Evolutionary conservation across 352 stramenopile genomes (phyloP), one percentile per base, ranked within the genome.

Genomic region (Thalassiosira sp.): DNA sequence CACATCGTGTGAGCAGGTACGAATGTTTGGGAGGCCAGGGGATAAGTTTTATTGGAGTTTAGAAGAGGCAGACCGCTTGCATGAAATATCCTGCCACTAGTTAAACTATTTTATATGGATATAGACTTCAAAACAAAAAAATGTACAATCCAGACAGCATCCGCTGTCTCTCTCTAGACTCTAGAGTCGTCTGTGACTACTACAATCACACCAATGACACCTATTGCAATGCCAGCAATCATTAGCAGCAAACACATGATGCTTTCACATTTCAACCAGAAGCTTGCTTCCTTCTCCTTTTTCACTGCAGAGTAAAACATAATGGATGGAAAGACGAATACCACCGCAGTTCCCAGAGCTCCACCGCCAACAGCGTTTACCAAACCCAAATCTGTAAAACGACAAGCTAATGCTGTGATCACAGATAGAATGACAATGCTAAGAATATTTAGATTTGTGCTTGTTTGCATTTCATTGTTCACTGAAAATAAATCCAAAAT

Each of bases 241-340:
- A 72, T 72, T 11, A 72, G 45, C 35, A 63, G 5, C 16, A 72
- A 18, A 0, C 60, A 53, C 10, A 72, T 28, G 15, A 72, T 6
- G 57, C 63, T 64, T 35, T 72, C 63, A 56, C 33, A 64, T 18
- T 48, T 16, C 37, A 72, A 57, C 33, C 49, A 49, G 27, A 49
- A 57, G 24, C 49, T 33, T 5, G 25, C 35, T 49, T 75, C 53
- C 16, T n/a, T 54, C 24, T 27, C 16, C 20, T 66, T 57, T 56
- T 70, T 43, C 22, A 82, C 65, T 25, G 66, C 57, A 11, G 25
- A 56, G 25, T 45, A 33, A 48, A 86, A 91, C 88, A 93, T 93
- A 5, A 93, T 56, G 7, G 82, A 69, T 22, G 88, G 88, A 59
- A 93, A 88, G 7, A 91, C 49, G 63, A 90, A 92, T 20, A 87